A percentile compares a stretch with the other conserved stretches of the same genome.
Evolutionary conservation across 257 asterid species (phyloP).

Genomic region (Gentiana macrophylla): DNA sequence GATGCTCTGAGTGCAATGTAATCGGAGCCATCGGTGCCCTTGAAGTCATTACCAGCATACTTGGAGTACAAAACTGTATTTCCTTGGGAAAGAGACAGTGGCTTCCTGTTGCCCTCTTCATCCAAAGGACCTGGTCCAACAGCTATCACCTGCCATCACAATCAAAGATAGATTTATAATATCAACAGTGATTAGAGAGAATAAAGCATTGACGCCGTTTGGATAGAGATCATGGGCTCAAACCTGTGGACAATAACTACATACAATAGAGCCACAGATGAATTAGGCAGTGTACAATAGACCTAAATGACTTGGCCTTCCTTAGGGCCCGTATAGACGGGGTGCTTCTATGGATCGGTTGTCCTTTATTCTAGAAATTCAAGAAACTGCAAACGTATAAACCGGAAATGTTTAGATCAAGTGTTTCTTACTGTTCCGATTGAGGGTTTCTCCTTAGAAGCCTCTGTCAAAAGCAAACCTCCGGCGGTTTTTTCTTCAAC

Average conservation of each 20-base stretch:
- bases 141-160: conserved; percentile 52
- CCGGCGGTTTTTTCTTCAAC: conserved; percentile 87
- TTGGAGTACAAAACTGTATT: conserved; percentile 77
- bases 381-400: not conserved
- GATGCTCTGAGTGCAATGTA: conserved; percentile 67
- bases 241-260: no score
- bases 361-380: no score
- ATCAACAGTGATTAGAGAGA: not conserved
- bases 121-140: conserved; percentile 86
- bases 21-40: conserved; percentile 62
- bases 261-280: not conserved
- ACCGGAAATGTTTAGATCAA: no score
- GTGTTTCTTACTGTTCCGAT: conserved; percentile 57
- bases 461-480: conserved; percentile 72
- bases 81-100: conserved; percentile 56
- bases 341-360: no score
- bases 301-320: no score
- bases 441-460: conserved; percentile 89
- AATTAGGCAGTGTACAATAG: no score
- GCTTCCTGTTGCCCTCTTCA: conserved; percentile 75
- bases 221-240: no score
- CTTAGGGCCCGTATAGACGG: no score
- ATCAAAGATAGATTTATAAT: not conserved
- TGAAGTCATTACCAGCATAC: conserved; percentile 84
- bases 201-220: no score